Evolutionary conservation across 2,329 filamentous ascomycete species (phyloP).

Genomic region (Curvularia eragrostidis): DNA sequence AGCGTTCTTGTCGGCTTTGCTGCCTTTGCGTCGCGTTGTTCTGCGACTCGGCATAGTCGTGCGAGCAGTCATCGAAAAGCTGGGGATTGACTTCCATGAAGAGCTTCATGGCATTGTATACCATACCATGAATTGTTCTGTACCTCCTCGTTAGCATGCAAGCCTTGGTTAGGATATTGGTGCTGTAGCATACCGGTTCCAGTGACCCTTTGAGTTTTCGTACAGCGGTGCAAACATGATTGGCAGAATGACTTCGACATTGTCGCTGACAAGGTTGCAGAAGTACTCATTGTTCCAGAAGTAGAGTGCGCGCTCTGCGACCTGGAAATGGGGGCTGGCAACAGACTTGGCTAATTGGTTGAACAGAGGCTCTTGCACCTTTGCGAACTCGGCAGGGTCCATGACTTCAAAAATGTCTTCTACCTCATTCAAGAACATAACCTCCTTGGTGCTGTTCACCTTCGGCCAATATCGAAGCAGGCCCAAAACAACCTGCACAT

Average conservation of each 20-base stretch:
- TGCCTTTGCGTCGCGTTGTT: conserved; percentile 88
- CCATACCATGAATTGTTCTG: conserved; percentile 99
- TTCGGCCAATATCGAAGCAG: conserved; percentile 98
- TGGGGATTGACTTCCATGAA: conserved; percentile 99
- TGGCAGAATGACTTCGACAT: conserved; percentile 95
- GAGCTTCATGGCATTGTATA: conserved; percentile 99
- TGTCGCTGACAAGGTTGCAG: conserved; percentile 98
- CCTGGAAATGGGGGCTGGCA: conserved; percentile 97
- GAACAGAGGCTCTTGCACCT: conserved; percentile 97
- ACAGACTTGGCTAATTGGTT: conserved; percentile 98
- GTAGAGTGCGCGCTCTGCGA: conserved; percentile 94
- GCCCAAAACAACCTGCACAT: conserved; percentile 81
- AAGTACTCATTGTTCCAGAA: conserved; percentile 99
- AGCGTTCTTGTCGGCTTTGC: conserved; percentile 81
- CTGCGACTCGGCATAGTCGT: conserved; percentile 96
- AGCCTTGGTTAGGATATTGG: background rate
- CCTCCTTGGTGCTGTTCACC: conserved; percentile 98
- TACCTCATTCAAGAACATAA: conserved; percentile 99
- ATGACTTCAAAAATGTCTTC: conserved; percentile 99
- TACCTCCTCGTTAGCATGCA: conserved; percentile 25
- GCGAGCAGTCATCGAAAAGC: conserved; percentile 97
- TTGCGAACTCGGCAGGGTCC: conserved; percentile 97
- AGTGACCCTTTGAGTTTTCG: conserved; percentile 98
- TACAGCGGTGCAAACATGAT: conserved; percentile 99
- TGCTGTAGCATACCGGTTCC: conserved; percentile 78